Percentiles rank a stretch among this genome's conserved stretches.
These are phyloP conservation scores for Punctularia strigosozonata DNA, from an alignment of 768 basidiomycete species.

Conservation along the genomic window DNA sequence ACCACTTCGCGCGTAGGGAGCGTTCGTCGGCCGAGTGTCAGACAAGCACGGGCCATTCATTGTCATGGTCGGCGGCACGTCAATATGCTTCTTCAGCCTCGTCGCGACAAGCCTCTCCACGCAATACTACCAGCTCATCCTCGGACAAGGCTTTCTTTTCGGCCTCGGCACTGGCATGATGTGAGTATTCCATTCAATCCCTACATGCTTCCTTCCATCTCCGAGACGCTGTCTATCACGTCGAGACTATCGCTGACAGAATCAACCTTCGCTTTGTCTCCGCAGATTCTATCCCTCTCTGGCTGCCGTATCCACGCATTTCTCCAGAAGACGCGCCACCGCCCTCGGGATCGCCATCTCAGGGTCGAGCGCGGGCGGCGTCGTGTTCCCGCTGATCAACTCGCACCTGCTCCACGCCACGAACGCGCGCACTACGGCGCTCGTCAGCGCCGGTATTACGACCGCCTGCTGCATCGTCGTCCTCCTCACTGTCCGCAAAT, in stretches of 20 bases:
- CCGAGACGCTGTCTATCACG: no score
- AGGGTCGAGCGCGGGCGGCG: constrained; percentile 63
- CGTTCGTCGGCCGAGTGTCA: constrained; percentile 46
- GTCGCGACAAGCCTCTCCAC: constrained; percentile 48
- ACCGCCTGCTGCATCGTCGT: constrained; percentile 53
- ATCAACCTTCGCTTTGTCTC: constrained; percentile 6
- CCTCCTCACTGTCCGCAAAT: no score
- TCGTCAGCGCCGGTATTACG: constrained; percentile 41
- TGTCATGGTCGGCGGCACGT: constrained; percentile 39
- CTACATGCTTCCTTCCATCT: constrained; percentile 1
- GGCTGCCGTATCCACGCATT: constrained; percentile 55
- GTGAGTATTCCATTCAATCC: constrained; percentile 26
- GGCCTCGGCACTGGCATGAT: constrained; percentile 54
- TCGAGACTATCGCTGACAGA: no score
- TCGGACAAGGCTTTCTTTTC: constrained; percentile 54
- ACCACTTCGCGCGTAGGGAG: constrained; percentile 30
- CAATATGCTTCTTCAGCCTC: constrained; percentile 37
- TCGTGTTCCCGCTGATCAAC: constrained; percentile 58
- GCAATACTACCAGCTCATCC: constrained; percentile 47
- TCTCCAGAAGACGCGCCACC: constrained; percentile 52
- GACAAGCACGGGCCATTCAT: constrained; percentile 47
- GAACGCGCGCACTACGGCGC: no score
- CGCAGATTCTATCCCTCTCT: constrained; percentile 63
- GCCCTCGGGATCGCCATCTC: constrained; percentile 61
- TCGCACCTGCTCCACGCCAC: no score